These are phyloP conservation scores for Linderniella brevidens DNA, from an alignment of 257 asterid genomes.

Conservation along the genomic window DNA sequence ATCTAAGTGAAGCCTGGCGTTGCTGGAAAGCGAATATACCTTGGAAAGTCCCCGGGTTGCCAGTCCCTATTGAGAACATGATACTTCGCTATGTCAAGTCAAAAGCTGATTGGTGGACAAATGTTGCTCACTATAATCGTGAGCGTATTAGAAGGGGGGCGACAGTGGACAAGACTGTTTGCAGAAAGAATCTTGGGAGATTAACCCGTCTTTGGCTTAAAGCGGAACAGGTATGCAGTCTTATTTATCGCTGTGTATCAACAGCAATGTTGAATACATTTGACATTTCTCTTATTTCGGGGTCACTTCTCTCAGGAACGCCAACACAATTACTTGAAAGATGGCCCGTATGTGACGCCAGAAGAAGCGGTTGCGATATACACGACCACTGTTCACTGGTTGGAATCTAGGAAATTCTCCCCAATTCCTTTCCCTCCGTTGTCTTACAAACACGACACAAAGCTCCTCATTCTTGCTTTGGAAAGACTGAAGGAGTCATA, in stretches of 20 bases:
- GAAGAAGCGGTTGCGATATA: slow-evolving; percentile 99
- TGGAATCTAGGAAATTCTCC: slow-evolving; percentile 93
- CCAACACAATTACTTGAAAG: slow-evolving; percentile 89
- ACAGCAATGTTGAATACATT: too few relatives aligned
- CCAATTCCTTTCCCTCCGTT: slow-evolving; percentile 96
- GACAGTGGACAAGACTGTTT: slow-evolving; percentile 98
- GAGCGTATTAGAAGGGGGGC: slow-evolving; percentile 99
- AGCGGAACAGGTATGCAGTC: slow-evolving; percentile 77
- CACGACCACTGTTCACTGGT: slow-evolving; percentile 98
- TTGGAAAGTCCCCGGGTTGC: slow-evolving; percentile 99
- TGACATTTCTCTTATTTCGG: too few relatives aligned
- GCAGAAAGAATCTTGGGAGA: slow-evolving; percentile 97
- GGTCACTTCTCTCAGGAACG: slow-evolving; percentile 30
- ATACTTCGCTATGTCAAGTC: slow-evolving; percentile 95
- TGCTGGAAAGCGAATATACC: slow-evolving; percentile 99
- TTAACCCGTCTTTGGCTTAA: slow-evolving; percentile 98
- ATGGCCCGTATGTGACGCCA: slow-evolving; percentile 95
- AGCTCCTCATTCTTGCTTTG: slow-evolving; percentile 86
- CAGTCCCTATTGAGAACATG: slow-evolving; percentile 99
- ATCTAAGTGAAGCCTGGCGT: slow-evolving; percentile 98
- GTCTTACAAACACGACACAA: slow-evolving; percentile 96
- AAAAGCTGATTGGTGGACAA: slow-evolving; percentile 99
- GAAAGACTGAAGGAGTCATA: slow-evolving; percentile 97
- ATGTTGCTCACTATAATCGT: slow-evolving; percentile 96
- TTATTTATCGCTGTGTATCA: too few relatives aligned